Conservation (phyloP, 1,284 basidiomycete genomes). For the Malassezia brasiliensis region DNA sequence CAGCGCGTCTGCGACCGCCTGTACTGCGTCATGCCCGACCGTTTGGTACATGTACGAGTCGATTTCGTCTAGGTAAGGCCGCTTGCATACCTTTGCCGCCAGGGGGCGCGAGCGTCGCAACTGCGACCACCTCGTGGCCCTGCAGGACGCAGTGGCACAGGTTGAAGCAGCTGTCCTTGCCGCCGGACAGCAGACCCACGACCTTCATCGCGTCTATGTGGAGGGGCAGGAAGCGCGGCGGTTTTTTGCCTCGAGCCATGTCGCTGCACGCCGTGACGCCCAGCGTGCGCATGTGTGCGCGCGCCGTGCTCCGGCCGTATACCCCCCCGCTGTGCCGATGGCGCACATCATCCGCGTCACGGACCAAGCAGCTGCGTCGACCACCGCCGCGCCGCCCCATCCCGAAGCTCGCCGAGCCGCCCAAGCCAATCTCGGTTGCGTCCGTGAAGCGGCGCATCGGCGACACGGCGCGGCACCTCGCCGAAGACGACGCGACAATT, state of each 20-base stretch:
- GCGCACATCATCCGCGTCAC: neutral
- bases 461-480: neutral
- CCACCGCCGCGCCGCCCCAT: neutral
- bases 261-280: neutral
- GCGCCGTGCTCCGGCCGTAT: neutral
- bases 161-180: slow-evolving; percentile 97
- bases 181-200: slow-evolving; percentile 86
- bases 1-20: slow-evolving; percentile 73
- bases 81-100: slow-evolving; percentile 55
- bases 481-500: neutral
- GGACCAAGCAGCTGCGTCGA: neutral
- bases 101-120: slow-evolving; percentile 76
- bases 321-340: neutral
- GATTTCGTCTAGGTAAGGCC: slow-evolving; percentile 66
- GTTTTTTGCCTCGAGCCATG: neutral
- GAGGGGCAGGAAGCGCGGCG: neutral
- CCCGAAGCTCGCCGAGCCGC: neutral
- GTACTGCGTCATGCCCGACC: slow-evolving; percentile 87
- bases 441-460: neutral
- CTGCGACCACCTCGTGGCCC: slow-evolving; percentile 76
- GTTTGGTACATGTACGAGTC: slow-evolving; percentile 99
- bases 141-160: slow-evolving; percentile 77
- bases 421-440: neutral
- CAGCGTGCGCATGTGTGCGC: neutral
- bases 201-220: slow-evolving; percentile 63